Base-by-base conservation (phyloP, 306 rosid genomes). In the Begonia masoniana region DNA sequence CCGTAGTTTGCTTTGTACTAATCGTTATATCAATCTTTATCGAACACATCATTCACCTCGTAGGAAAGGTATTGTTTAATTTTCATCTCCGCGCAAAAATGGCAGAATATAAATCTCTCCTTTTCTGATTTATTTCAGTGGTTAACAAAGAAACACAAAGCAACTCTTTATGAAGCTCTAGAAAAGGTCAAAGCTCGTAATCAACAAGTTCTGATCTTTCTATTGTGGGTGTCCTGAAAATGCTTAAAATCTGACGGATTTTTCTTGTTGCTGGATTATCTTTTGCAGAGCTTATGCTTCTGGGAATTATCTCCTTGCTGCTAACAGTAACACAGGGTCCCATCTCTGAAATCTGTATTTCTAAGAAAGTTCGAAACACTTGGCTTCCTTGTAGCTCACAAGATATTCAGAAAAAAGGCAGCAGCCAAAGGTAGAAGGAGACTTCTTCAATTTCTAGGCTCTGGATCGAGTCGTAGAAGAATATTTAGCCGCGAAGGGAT, bases 131-230 rank as follows among this genome's bases (percentile, higher is more conserved):
- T 47, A 49, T 50, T 43, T 36, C 73, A 84, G 89, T 78, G 85
- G 83, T 78, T 84, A 63, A 70, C 56, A 23, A 84, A 81, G 54
- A 67, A 75, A 41, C 64, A 64, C 5, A 84, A 84, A 75, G 78
- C 78, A 68, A 86, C 95, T 51, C 64, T 84, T 83, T 55, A 10
- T 16, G 89, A 84, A 68, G 89, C 94, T 64, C 65, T 76, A 71
- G 94, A 84, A 71, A 84, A 84, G 60, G 76, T 84, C 47, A 84
- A 81, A 84, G 72, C 77, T 1, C 85, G 94, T 75, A 31, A 52
- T 60, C 41, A 66, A 31, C 1, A 31, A 31, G 39, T 7, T 31
- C 39, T 5, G 9, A 31, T 31, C 3, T 31, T 31, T 31, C 39
- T 1, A 9, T 31, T 31, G 2, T 31, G 39, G 39, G 39, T 17